These are phyloP conservation scores for Leccinum fallax DNA, from an alignment of 1,284 basidiomycete genomes.

Conservation along the genomic window DNA sequence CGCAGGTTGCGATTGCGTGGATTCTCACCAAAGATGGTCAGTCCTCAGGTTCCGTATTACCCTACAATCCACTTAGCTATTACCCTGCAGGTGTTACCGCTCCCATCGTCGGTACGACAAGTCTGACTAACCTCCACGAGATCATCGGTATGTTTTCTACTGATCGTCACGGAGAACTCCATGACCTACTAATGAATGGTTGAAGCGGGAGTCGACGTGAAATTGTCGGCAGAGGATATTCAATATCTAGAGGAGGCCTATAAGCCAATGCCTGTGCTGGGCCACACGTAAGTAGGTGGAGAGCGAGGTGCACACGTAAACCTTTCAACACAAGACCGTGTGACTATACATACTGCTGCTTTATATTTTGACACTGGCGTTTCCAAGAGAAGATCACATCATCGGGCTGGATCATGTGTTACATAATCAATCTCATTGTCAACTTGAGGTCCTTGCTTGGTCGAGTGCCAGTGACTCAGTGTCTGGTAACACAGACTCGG, in stretches of 20 bases:
- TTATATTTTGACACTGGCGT: neutral
- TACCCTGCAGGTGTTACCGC: conserved; percentile 39
- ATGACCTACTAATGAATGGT: conserved; percentile 7
- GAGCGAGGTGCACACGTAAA: neutral
- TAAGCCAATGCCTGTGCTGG: conserved; percentile 39
- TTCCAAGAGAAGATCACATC: too few relatives aligned
- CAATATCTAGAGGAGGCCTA: conserved; percentile 49
- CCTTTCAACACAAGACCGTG: neutral
- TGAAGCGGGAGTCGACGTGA: conserved; percentile 38
- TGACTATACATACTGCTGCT: neutral
- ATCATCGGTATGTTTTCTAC: conserved; percentile 38
- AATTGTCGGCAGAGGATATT: conserved; percentile 50
- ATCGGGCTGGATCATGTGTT: neutral
- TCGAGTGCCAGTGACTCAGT: neutral
- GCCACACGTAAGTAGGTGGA: conserved; percentile 26
- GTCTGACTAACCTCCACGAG: conserved; percentile 47
- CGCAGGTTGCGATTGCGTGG: conserved; percentile 56
- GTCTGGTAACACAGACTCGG: conserved; percentile 4
- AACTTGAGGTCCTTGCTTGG: neutral
- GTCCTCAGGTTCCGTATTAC: conserved; percentile 1
- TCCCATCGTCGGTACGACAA: conserved; percentile 52
- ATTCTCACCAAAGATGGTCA: conserved; percentile 40
- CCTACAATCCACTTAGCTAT: neutral
- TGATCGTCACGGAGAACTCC: neutral
- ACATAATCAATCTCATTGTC: neutral